Evolutionary conservation across 1,284 basidiomycete species (phyloP).

Genomic region (Filobasidium uniguttulatum): DNA sequence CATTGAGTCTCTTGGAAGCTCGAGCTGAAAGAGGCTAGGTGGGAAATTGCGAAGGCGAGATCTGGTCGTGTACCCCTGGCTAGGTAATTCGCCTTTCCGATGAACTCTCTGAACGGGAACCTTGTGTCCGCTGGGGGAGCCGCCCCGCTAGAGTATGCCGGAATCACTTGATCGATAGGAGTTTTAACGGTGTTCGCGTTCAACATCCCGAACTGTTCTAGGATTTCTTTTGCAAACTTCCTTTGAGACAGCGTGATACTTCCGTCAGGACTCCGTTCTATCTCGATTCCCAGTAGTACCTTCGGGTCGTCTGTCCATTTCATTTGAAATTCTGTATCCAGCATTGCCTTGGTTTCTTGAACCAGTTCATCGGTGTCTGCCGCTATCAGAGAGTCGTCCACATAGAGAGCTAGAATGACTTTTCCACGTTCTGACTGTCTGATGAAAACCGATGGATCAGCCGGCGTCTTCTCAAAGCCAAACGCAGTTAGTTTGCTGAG

Average conservation of each 20-base stretch:
- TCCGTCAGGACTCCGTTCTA: constrained; percentile 24
- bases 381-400: constrained; percentile 12
- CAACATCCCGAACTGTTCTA: constrained; percentile 17
- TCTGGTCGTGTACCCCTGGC: neutral
- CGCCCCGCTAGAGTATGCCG: neutral
- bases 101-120: neutral
- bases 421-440: neutral
- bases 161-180: constrained; percentile 2
- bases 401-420: constrained; percentile 3
- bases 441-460: constrained; percentile 36
- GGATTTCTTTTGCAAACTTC: constrained; percentile 16
- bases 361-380: constrained; percentile 16
- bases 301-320: constrained; percentile 21
- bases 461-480: constrained; percentile 27
- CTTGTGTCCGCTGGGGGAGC: neutral
- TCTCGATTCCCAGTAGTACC: constrained; percentile 19
- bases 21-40: constrained; percentile 4
- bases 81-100: neutral
- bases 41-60: neutral
- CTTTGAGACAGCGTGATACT: constrained; percentile 18
- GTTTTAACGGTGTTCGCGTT: constrained; percentile 13
- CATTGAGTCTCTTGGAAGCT: constrained; percentile 2
- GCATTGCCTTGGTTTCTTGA: constrained; percentile 16
- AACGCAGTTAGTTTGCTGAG: constrained; percentile 20
- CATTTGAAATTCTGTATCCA: constrained; percentile 16